phyloP scores from a whole-genome alignment of 441 rosid genomes.

The Aquilaria agallochum region DNA sequence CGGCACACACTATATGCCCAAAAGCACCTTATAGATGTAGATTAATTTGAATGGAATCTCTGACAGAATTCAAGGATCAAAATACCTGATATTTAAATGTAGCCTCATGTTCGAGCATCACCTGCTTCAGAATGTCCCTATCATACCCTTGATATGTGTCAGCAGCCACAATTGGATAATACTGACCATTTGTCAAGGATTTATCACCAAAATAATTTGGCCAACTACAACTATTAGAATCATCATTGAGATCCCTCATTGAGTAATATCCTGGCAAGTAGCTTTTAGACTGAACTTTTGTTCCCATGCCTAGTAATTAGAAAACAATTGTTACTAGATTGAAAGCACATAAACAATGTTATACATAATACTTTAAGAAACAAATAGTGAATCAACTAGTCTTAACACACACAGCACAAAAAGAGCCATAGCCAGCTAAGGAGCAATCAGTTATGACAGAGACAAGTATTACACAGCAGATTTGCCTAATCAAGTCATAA shows the following conservation, averaged over 20 bases:
- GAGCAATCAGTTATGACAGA: no score
- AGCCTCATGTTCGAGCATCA: constrained; percentile 88
- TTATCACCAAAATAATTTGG: constrained; percentile 55
- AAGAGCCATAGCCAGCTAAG: no score
- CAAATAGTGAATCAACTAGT: no score
- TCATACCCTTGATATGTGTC: constrained; percentile 53
- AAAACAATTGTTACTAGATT: constrained; percentile 8
- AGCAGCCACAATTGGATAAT: constrained; percentile 41
- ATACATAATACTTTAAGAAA: no score
- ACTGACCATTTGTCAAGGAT: constrained; percentile 50
- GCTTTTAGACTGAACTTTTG: constrained; percentile 77
- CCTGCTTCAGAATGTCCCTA: constrained; percentile 64
- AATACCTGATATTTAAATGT: constrained; percentile 83
- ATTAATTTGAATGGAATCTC: no score
- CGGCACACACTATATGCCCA: no score
- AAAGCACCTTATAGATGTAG: no score
- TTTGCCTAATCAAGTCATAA: no score
- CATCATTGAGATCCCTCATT: constrained; percentile 88
- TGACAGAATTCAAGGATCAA: constrained; percentile 5
- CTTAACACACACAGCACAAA: no score
- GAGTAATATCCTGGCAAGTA: constrained; percentile 56
- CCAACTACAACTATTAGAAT: constrained; percentile 78
- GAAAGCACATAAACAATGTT: neutral
- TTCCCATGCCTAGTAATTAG: constrained; percentile 73
- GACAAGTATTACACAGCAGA: no score